Conservation (phyloP, 225 moss, liverwort and hornwort species). For the Rhytidiadelphus loreus region DNA sequence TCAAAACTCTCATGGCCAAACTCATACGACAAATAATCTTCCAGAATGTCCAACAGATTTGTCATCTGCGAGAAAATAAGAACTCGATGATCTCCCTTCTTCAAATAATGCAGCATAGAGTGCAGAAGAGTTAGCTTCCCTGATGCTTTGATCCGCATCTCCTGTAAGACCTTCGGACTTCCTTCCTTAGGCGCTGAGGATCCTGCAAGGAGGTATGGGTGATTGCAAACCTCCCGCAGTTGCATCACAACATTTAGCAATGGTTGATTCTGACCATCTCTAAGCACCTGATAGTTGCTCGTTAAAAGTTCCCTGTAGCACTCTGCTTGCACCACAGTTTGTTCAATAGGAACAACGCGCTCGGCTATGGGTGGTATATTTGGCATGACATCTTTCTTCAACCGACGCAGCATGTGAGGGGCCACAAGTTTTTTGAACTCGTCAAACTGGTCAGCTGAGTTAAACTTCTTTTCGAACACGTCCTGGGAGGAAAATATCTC, state of each 20-base stretch:
- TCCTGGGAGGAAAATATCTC: conserved; percentile 58
- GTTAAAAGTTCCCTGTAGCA: conserved; percentile 68
- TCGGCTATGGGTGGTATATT: conserved; percentile 50
- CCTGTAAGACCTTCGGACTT: conserved; percentile 52
- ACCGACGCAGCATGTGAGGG: conserved; percentile 69
- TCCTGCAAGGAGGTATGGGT: conserved; percentile 72
- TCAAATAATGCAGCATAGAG: conserved; percentile 68
- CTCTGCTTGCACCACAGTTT: conserved; percentile 69
- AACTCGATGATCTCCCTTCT: conserved; percentile 62
- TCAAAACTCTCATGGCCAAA: conserved; percentile 68
- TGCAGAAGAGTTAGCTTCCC: conserved; percentile 82
- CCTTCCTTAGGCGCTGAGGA: conserved; percentile 45
- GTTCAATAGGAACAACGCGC: conserved; percentile 62
- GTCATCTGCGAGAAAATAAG: conserved; percentile 78
- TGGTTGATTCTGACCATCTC: conserved; percentile 40
- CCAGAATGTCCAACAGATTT: conserved; percentile 69
- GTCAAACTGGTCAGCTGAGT: conserved; percentile 57
- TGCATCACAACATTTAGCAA: conserved; percentile 81
- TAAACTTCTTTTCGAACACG: conserved; percentile 64
- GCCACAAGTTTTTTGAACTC: conserved; percentile 71
- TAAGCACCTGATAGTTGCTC: conserved; percentile 65
- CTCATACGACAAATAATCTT: conserved; percentile 61
- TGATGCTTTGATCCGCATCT: conserved; percentile 82
- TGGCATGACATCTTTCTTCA: conserved; percentile 74
- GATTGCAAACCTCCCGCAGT: conserved; percentile 78